Percentiles rank a stretch among this genome's conserved stretches.
Conservation (phyloP, 139 green algal genomes). For the Chlorella vulgaris region DNA sequence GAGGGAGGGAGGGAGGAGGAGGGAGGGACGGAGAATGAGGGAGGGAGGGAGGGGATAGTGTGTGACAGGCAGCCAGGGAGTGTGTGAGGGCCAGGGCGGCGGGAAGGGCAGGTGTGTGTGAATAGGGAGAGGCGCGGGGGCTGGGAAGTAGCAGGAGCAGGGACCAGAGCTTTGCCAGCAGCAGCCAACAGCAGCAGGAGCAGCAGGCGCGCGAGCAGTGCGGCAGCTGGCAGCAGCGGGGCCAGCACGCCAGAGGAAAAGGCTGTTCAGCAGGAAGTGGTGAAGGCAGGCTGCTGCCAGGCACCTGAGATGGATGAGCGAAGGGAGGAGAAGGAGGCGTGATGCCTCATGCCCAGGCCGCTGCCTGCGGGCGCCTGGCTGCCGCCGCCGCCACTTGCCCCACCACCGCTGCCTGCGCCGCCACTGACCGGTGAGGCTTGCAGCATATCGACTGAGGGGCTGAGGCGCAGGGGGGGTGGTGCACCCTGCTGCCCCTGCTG, state of each 20-base stretch:
- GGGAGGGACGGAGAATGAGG: neutral
- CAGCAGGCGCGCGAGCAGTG: no score
- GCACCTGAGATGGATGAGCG: slow-evolving; percentile 33
- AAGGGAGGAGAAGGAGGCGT: slow-evolving; percentile 26
- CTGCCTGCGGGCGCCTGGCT: no score
- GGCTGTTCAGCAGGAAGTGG: no score
- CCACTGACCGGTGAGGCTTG: neutral
- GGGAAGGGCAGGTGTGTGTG: neutral
- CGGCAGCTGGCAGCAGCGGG: neutral
- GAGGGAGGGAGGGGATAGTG: no score
- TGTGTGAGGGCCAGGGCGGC: neutral
- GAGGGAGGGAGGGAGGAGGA: neutral
- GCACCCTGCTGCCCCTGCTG: neutral
- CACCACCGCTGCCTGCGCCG: no score
- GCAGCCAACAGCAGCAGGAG: neutral
- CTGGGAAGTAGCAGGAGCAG: neutral
- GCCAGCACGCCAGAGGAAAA: neutral
- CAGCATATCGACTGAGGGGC: slow-evolving; percentile 4
- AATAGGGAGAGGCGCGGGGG: neutral
- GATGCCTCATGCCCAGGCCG: slow-evolving; percentile 26
- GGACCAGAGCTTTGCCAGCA: neutral
- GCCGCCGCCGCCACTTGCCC: no score
- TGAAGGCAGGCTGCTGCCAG: neutral
- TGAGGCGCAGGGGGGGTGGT: neutral
- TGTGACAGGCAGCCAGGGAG: no score